Conservation (phyloP, 202 grass and related monocot genomes). For the Bolboschoenoplectus hybrid region DNA sequence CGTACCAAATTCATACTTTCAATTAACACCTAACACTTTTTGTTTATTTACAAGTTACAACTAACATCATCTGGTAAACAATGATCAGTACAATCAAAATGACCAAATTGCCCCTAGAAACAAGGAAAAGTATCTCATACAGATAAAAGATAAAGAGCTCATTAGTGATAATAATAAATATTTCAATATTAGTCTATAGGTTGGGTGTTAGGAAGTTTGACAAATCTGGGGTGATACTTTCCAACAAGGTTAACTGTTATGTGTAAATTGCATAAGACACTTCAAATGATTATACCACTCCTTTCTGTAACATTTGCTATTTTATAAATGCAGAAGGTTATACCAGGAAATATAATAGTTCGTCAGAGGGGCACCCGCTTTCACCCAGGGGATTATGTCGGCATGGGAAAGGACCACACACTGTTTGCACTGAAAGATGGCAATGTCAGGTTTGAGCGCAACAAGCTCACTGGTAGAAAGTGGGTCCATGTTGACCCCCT, state of each 20-base stretch:
- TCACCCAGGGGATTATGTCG: constrained; percentile 77
- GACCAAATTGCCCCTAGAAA: not conserved
- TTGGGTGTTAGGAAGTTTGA: not conserved
- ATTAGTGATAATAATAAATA: not conserved
- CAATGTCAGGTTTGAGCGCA: constrained; percentile 68
- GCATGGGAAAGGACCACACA: constrained; percentile 86
- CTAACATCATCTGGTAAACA: constrained; percentile 13
- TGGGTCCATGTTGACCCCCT: constrained; percentile 81
- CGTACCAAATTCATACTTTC: not conserved
- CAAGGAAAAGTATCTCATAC: not conserved
- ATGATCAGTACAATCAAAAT: not conserved
- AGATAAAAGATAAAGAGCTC: not conserved
- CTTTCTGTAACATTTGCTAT: not conserved
- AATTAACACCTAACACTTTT: not conserved
- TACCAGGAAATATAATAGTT: constrained; percentile 86
- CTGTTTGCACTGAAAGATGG: constrained; percentile 81
- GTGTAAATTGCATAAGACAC: not conserved
- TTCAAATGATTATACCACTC: constrained; percentile 5
- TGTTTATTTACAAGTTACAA: not conserved
- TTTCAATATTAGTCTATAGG: not conserved
- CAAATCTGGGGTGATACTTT: not conserved
- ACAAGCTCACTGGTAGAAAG: constrained; percentile 78
- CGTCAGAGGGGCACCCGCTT: constrained; percentile 79
- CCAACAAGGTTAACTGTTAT: constrained; percentile 2
- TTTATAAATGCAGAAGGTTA: constrained; percentile 67